Evolutionary conservation across 352 stramenopile species (phyloP), one percentile per base, ranked within the genome.

Genomic region (Phytopythium oedochilum): DNA sequence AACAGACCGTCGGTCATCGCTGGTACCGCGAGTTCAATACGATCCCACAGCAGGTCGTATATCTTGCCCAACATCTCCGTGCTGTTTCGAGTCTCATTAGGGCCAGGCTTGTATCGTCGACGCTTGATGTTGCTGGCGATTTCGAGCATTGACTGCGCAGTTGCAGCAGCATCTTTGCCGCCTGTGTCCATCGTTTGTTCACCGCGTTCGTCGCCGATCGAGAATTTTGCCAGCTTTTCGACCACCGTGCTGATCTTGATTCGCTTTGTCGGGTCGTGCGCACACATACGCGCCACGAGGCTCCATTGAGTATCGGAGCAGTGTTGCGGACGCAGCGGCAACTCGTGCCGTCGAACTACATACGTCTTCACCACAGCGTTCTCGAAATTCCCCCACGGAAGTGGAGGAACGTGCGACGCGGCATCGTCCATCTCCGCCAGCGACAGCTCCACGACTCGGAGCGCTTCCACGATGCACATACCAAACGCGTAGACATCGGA

Each of bases 41-140:
- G 47, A 18, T 29, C 32, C 47, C 47, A 54, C 17, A 54, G 34
- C n/a, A 54, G 31, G 3, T 17, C 46, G 31, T 42, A 42, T 28
- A 53, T 53, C 17, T 42, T 6, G 11, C 10, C 17, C 29, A 42
- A 14, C n/a, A 29, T 18, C 11, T 25, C 3, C 9, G n/a, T n/a
- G n/a, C n/a, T n/a, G n/a, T 42, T 28, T 38, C 25, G 26, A 32
- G 26, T 38, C 2, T 25, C 29, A 36, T 2, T 38, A 17, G 44
- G 1, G 20, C 11, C 31, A 18, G 18, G 32, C 10, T 14, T 17
- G 12, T 32, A 2, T 17, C 18, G 32, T 9, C n/a, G 8, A 3
- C 14, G 12, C 10, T 32, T 28, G 31, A 54, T 54, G 6, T 40
- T n/a, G n/a, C n/a, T n/a, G n/a, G n/a, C n/a, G 7, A 9, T 36